These are phyloP conservation scores for Cystoderma amianthinum DNA, from an alignment of 768 basidiomycete genomes.

Conservation along the genomic window DNA sequence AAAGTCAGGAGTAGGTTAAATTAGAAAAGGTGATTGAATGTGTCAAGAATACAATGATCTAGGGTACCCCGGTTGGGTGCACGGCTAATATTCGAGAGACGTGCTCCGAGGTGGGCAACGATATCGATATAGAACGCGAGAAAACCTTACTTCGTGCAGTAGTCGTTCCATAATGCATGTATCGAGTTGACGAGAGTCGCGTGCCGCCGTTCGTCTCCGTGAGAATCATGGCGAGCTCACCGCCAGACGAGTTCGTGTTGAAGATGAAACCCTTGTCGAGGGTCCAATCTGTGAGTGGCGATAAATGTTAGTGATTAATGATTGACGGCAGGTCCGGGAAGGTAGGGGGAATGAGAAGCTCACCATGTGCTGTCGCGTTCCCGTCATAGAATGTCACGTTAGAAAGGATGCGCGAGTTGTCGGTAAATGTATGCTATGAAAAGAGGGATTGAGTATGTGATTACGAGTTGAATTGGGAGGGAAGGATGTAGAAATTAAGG, in stretches of 20 bases:
- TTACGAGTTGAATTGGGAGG: background rate
- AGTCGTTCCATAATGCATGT: slow-evolving; percentile 76
- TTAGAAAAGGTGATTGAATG: slow-evolving; percentile 34
- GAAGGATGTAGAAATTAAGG: no score
- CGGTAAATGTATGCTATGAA: slow-evolving; percentile 50
- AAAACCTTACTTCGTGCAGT: slow-evolving; percentile 31
- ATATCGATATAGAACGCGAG: no score
- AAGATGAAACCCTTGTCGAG: slow-evolving; percentile 61
- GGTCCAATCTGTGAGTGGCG: slow-evolving; percentile 50
- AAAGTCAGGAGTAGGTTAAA: background rate
- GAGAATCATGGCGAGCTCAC: slow-evolving; percentile 63
- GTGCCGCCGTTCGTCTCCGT: slow-evolving; percentile 72
- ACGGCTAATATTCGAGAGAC: background rate
- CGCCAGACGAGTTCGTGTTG: slow-evolving; percentile 53
- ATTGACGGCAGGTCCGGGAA: background rate
- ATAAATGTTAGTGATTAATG: background rate
- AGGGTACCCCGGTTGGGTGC: no score
- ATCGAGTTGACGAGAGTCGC: slow-evolving; percentile 71
- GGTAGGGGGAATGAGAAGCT: slow-evolving; percentile 6
- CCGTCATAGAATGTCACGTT: slow-evolving; percentile 69
- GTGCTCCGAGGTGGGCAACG: background rate
- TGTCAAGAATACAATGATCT: no score
- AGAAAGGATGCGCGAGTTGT: slow-evolving; percentile 58
- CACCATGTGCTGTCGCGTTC: slow-evolving; percentile 65
- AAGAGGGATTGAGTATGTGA: background rate